These are phyloP conservation scores for Fennellomyces sp. DNA, from an alignment of 371 early-diverging fungal genomes.

Conservation along the genomic window DNA sequence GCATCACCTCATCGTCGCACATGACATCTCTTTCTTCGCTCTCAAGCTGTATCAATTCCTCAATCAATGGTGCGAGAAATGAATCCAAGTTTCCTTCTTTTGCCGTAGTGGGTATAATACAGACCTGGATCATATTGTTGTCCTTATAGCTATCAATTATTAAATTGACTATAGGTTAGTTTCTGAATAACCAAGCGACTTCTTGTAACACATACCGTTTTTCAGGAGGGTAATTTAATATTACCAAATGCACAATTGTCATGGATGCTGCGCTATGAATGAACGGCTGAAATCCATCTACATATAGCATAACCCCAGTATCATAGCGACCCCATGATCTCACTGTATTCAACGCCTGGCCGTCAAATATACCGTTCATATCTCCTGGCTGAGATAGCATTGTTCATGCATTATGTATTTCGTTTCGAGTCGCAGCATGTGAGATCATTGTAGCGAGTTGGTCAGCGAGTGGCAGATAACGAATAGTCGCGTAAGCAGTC, in stretches of 20 bases:
- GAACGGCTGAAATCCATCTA: constrained; percentile 9
- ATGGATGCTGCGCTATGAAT: background rate
- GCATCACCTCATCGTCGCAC: background rate
- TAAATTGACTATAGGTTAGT: too few relatives aligned
- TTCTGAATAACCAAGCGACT: too few relatives aligned
- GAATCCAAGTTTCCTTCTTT: too few relatives aligned
- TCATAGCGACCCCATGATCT: background rate
- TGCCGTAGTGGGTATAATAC: background rate
- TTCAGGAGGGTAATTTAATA: background rate
- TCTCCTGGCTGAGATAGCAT: background rate
- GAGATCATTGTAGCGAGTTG: too few relatives aligned
- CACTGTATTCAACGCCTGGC: background rate
- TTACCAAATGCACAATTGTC: too few relatives aligned
- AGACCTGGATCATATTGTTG: constrained; percentile 6
- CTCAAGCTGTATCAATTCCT: background rate
- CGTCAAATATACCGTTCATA: constrained; percentile 2
- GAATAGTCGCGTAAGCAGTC: too few relatives aligned
- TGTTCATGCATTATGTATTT: background rate
- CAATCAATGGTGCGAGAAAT: constrained; percentile 3
- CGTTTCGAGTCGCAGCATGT: too few relatives aligned
- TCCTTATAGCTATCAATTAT: constrained; percentile 1
- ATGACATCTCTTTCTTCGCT: background rate
- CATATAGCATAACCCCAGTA: background rate
- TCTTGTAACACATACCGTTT: constrained; percentile 6
- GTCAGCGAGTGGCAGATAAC: too few relatives aligned